Evolutionary conservation across 441 rosid species (phyloP).

Genomic region (Macaranga tanarius): DNA sequence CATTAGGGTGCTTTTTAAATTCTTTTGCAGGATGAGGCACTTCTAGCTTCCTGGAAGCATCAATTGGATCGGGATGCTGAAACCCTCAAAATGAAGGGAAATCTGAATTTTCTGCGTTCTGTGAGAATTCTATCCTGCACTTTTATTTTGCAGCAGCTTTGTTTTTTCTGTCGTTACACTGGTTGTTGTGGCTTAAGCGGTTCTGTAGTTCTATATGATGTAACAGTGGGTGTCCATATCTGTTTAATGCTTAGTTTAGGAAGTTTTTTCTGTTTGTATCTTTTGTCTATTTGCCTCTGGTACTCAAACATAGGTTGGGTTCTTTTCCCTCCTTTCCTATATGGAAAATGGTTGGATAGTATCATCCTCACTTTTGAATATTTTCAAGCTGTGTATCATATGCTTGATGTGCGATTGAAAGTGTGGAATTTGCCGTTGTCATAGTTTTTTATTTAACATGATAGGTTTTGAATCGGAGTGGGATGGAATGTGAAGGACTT

Average conservation of each 20-base stretch:
- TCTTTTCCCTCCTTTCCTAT: not conserved
- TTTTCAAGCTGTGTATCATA: not conserved
- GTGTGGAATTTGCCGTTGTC: slow-evolving; percentile 10
- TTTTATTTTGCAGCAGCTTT: slow-evolving; percentile 4
- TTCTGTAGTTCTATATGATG: not conserved
- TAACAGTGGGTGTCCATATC: not conserved
- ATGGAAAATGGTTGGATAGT: not conserved
- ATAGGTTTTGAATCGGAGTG: slow-evolving; percentile 58
- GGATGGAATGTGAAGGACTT: slow-evolving; percentile 60
- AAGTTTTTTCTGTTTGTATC: not conserved
- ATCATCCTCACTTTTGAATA: not conserved
- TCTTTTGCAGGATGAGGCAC: slow-evolving; percentile 59
- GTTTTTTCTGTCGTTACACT: not conserved
- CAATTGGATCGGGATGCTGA: slow-evolving; percentile 72
- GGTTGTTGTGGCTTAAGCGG: not conserved
- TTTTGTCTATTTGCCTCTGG: not conserved
- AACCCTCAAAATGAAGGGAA: slow-evolving; percentile 79
- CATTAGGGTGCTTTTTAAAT: slow-evolving; percentile 19
- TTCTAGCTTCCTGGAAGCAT: slow-evolving; percentile 66
- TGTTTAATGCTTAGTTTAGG: not conserved
- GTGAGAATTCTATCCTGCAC: slow-evolving; percentile 40
- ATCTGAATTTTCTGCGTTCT: slow-evolving; percentile 53
- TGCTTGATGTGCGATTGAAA: slow-evolving; percentile 1
- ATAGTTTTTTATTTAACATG: slow-evolving; percentile 7
- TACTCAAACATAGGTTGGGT: not conserved